These are phyloP conservation scores for Claviceps maximensis DNA, from an alignment of 2,329 filamentous ascomycete species.

Conservation along the genomic window DNA sequence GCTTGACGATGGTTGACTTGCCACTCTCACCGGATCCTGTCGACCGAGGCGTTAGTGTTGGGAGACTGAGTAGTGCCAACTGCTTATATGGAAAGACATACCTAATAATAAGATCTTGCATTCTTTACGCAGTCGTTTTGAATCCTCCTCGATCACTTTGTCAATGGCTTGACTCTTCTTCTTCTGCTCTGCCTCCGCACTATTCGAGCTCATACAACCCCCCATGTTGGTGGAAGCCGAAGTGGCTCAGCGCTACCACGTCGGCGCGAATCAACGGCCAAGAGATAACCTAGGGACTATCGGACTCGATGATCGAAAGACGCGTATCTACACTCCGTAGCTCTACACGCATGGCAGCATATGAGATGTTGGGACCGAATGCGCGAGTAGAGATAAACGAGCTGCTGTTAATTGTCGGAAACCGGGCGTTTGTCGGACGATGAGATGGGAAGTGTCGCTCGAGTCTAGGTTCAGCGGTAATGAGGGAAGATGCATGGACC, in stretches of 20 bases:
- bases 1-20: conserved; percentile 98
- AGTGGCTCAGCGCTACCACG: conserved; percentile 6
- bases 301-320: background rate
- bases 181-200: conserved; percentile 82
- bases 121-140: conserved; percentile 81
- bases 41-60: conserved; percentile 9
- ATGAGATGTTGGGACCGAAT: background rate
- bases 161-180: conserved; percentile 96
- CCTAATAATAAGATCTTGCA: conserved; percentile 96
- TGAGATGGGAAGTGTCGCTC: background rate
- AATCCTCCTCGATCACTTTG: conserved; percentile 85
- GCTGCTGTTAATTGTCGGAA: background rate
- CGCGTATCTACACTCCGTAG: background rate
- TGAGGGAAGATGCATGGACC: background rate
- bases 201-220: conserved; percentile 78
- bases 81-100: conserved; percentile 28
- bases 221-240: conserved; percentile 56
- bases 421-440: background rate
- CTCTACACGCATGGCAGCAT: conserved; percentile 3
- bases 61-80: background rate
- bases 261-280: background rate
- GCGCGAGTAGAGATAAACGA: background rate
- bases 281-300: background rate
- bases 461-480: background rate
- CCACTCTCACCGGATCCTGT: conserved; percentile 94